Evolutionary conservation across 768 basidiomycete genomes (phyloP), one percentile per base, ranked within the genome.

Genomic region (Grammothele lineata): DNA sequence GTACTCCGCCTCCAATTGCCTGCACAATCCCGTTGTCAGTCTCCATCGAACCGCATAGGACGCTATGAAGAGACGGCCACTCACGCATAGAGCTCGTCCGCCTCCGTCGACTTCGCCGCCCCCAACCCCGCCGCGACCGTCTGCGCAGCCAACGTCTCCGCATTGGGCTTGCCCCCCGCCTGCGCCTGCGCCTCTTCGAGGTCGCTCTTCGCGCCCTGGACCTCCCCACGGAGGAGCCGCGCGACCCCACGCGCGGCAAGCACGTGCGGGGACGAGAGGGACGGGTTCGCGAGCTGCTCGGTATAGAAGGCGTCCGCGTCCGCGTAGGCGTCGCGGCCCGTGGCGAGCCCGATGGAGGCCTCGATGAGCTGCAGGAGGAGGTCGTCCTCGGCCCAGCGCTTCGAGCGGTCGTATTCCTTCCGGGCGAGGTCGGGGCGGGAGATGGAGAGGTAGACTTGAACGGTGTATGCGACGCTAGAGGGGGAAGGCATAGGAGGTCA

Each of bases 381-480:
- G 59, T 92, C 87, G 62, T 96, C 93, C 62, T 93, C 92, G 6
- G 88, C 88, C 75, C 83, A 89, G 43, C 76, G 78, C 66, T 92
- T 87, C 21, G 90, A 87, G 19, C 82, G 77, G 25, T 88, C 84
- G 61, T 90, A 85, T 58, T 90, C 85, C 60, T 83, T 87, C 66
- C 83, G 87, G 22, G 93, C 93, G 32, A 93, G 78, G 68, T 90
- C 92, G 26, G 84, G 72, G 34, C 93, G 84, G 63, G 88, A 79
- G 47, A 94, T 89, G n/a, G 90, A 89, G 30, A 97, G 80, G 62
- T 92, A 89, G 41, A 95, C 80, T 60, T 95, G 90, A 11, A 87
- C 81, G 38, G 87, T 80, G 36, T 92, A 67, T 4, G 91, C 86
- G 27, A 90, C 83, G 34, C 93, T 95, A 43, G 9, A 40, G n/a